Percentiles rank a stretch among this genome's conserved stretches.
Evolutionary conservation across 2,329 filamentous ascomycete species (phyloP).

Genomic region (Pestalotiopsis sp.): DNA sequence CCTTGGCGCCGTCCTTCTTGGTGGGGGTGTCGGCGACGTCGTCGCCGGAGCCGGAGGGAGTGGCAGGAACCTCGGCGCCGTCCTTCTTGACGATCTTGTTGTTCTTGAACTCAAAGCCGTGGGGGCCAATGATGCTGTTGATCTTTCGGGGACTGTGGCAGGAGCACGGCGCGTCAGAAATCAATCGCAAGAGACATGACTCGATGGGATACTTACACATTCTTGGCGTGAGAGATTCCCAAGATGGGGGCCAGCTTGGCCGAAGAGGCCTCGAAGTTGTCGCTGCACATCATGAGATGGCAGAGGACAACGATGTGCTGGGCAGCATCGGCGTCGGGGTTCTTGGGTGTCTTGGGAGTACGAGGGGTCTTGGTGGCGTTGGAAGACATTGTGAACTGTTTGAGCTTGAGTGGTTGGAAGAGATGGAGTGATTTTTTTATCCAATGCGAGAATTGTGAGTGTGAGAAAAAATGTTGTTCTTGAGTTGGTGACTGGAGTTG

Average conservation of each 20-base stretch:
- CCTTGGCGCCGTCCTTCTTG: background rate
- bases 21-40: background rate
- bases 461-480: no score
- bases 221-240: conserved; percentile 10
- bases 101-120: conserved; percentile 14
- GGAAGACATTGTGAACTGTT: background rate
- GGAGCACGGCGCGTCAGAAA: background rate
- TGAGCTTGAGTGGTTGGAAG: background rate
- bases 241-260: background rate
- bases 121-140: conserved; percentile 10
- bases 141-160: conserved; percentile 12
- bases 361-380: conserved; percentile 8
- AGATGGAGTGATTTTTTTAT: background rate
- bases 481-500: no score
- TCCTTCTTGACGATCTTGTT: conserved; percentile 12
- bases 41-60: background rate
- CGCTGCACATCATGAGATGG: conserved; percentile 13
- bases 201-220: conserved; percentile 8
- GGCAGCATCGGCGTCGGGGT: background rate
- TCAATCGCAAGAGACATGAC: background rate
- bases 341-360: conserved; percentile 5
- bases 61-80: background rate
- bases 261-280: conserved; percentile 6
- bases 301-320: conserved; percentile 6
- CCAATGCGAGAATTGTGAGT: no score